These are phyloP conservation scores for Macaranga tanarius DNA, from an alignment of 441 rosid genomes.

Conservation along the genomic window DNA sequence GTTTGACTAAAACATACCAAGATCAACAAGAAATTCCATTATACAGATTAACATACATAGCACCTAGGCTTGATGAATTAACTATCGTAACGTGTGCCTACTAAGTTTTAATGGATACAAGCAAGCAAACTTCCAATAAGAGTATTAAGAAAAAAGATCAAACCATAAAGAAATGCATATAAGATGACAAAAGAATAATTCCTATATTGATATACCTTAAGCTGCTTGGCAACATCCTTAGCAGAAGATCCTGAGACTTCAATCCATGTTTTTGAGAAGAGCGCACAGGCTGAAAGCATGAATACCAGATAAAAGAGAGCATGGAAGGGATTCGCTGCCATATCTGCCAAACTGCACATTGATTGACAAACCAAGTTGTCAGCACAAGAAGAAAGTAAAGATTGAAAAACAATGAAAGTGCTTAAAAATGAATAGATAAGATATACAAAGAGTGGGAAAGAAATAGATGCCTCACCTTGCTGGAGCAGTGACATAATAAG, in stretches of 20 bases:
- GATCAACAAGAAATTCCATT: no score
- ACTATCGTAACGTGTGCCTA: no score
- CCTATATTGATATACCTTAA: slow-evolving; percentile 50
- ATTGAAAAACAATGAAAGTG: not conserved
- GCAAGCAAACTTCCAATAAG: not conserved
- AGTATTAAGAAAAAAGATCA: no score
- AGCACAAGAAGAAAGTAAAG: not conserved
- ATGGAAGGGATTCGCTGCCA: slow-evolving; percentile 95
- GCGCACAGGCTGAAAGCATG: slow-evolving; percentile 85
- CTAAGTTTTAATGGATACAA: not conserved
- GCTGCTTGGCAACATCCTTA: slow-evolving; percentile 90
- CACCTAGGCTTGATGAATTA: no score
- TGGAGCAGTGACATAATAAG: slow-evolving; percentile 83
- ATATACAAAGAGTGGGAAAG: no score
- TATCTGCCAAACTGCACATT: slow-evolving; percentile 63
- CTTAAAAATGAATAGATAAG: not conserved
- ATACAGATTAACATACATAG: no score
- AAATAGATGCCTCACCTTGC: slow-evolving; percentile 50
- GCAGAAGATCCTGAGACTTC: slow-evolving; percentile 98
- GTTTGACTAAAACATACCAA: no score
- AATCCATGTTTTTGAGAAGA: slow-evolving; percentile 96
- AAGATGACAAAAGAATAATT: not conserved
- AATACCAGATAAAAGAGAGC: slow-evolving; percentile 85
- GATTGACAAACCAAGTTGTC: not conserved
- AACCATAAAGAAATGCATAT: not conserved